Conservation (phyloP, 1,139 yeast species). For the Kazachstania sp. region DNA sequence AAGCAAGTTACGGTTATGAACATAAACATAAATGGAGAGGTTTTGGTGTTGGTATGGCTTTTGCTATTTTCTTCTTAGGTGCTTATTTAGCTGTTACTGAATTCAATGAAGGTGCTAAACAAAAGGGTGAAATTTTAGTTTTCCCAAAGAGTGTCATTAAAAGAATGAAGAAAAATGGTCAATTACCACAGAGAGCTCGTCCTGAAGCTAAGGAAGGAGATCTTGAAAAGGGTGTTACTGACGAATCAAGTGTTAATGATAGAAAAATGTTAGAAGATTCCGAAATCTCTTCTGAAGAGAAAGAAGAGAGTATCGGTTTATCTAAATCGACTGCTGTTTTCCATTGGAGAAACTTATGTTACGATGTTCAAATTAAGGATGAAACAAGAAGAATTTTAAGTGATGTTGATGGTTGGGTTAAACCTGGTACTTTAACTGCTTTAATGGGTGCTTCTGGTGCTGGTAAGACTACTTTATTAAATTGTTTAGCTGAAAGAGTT, state of each 20-base stretch:
- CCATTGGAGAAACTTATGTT: constrained; percentile 74
- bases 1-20: constrained; percentile 46
- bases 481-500: constrained; percentile 69
- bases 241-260: constrained; percentile 13
- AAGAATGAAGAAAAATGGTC: constrained; percentile 31
- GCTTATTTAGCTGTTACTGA: constrained; percentile 47
- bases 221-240: constrained; percentile 1
- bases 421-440: constrained; percentile 69
- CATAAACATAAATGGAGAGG: constrained; percentile 74
- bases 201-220: constrained; percentile 16
- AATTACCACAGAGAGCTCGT: constrained; percentile 14
- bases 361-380: constrained; percentile 58
- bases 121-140: constrained; percentile 73
- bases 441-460: constrained; percentile 88
- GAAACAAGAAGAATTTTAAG: constrained; percentile 58
- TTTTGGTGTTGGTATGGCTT: constrained; percentile 51
- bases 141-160: constrained; percentile 45
- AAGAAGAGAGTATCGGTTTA: neutral
- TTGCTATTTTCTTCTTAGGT: constrained; percentile 29
- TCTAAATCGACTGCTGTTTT: constrained; percentile 41
- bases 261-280: constrained; percentile 16
- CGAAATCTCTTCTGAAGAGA: too few relatives aligned
- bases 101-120: constrained; percentile 63
- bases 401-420: constrained; percentile 77
- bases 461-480: constrained; percentile 71